A percentile compares a stretch with the other conserved stretches of the same genome.
These are phyloP conservation scores for Mycosphaerella arachidis DNA, from an alignment of 2,329 filamentous ascomycete genomes.

Conservation along the genomic window DNA sequence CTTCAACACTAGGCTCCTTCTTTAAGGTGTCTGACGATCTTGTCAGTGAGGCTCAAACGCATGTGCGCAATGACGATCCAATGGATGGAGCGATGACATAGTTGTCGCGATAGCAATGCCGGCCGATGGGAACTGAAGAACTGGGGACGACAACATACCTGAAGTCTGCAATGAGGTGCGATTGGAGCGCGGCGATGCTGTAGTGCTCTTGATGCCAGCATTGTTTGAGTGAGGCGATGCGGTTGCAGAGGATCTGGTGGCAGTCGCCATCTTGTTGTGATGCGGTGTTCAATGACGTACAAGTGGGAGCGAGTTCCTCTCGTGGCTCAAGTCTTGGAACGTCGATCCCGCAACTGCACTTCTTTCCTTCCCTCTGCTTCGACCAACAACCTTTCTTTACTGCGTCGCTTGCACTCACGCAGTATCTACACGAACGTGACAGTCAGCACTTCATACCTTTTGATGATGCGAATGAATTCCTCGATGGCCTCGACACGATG, in stretches of 20 bases:
- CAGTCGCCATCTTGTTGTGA: slow-evolving; percentile 13
- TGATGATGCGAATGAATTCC: neutral
- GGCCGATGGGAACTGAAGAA: neutral
- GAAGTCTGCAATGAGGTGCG: slow-evolving; percentile 19
- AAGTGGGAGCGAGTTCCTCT: slow-evolving; percentile 5
- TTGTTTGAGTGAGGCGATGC: slow-evolving; percentile 26
- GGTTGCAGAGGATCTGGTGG: slow-evolving; percentile 23
- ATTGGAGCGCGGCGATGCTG: slow-evolving; percentile 26
- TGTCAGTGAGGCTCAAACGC: slow-evolving; percentile 9
- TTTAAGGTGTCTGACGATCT: slow-evolving; percentile 15
- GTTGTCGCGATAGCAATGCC: neutral
- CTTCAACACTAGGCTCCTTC: slow-evolving; percentile 13
- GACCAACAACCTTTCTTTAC: neutral
- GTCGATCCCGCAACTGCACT: neutral
- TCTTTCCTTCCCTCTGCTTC: neutral
- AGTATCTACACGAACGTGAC: neutral
- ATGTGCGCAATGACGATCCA: neutral
- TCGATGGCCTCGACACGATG: neutral
- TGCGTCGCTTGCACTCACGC: neutral
- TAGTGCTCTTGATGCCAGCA: slow-evolving; percentile 22
- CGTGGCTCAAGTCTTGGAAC: neutral
- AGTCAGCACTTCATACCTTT: neutral
- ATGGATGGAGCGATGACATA: neutral
- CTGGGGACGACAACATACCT: slow-evolving; percentile 23
- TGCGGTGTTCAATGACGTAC: slow-evolving; percentile 1